These are phyloP conservation scores for Aspergillus hortae DNA, from an alignment of 2,329 filamentous ascomycete genomes.

Conservation along the genomic window DNA sequence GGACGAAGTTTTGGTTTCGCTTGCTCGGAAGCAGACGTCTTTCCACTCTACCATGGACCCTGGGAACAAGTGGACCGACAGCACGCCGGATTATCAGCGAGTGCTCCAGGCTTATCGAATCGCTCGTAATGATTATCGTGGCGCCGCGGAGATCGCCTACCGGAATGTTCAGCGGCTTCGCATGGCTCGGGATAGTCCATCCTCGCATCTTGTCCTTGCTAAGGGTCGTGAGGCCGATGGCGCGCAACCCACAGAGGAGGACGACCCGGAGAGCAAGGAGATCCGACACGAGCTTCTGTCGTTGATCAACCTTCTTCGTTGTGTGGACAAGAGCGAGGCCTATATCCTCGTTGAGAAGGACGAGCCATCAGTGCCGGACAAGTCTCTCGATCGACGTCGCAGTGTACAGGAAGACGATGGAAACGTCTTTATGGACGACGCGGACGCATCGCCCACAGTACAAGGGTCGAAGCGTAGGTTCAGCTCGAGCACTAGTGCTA, in stretches of 20 bases:
- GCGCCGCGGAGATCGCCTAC: conserved; percentile 59
- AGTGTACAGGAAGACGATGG: conserved; percentile 40
- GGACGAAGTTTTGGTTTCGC: conserved; percentile 70
- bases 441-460: conserved; percentile 17
- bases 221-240: conserved; percentile 35
- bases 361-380: conserved; percentile 11
- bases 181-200: conserved; percentile 30
- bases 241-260: conserved; percentile 29
- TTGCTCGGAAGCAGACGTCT: conserved; percentile 67
- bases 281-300: conserved; percentile 72
- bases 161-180: conserved; percentile 53
- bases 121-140: conserved; percentile 79
- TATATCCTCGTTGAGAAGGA: conserved; percentile 62
- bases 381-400: conserved; percentile 44
- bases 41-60: conserved; percentile 46
- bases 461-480: conserved; percentile 16
- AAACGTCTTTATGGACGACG: conserved; percentile 39
- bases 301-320: conserved; percentile 88
- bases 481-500: conserved; percentile 19
- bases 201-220: conserved; percentile 32
- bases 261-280: conserved; percentile 51
- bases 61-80: conserved; percentile 30
- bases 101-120: conserved; percentile 91
- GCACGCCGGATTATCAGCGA: conserved; percentile 70
- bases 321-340: conserved; percentile 74